Evolutionary conservation across 2,329 filamentous ascomycete genomes (phyloP), one percentile per base, ranked within the genome.

Genomic region (Hypoxylon sp.): DNA sequence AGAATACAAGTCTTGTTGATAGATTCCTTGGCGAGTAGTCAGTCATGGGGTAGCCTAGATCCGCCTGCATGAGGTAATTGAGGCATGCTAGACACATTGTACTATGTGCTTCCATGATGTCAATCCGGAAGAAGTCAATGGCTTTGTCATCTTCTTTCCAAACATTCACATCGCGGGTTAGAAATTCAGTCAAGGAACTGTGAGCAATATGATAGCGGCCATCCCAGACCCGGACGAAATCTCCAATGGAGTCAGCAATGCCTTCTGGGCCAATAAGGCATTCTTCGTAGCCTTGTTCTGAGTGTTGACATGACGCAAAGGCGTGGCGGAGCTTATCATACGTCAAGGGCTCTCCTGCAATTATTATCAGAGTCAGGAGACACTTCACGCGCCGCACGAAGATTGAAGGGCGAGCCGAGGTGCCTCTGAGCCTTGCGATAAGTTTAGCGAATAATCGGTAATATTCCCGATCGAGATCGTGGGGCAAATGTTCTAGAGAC

Each of bases 381-480:
- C 52, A 46, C 53, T 64, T 64, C 2, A 51, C 52, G 48, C 61
- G 32, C 43, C 53, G 26, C 43, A 64, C 48, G 17, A 49, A 46
- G 3, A 60, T 41, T n/a, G 61, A 64, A 22, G 47, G 61, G 5
- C 11, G 17, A n/a, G 41, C 47, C 24, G 55, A 48, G 20, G 41
- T 13, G 46, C 51, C 54, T 17, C 49, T 34, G 39, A 49, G 55
- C 44, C 17, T 48, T 11, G 7, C 17, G 6, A 32, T 48, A 32
- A 48, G 46, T 13, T 26, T 15, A 41, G 39, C 24, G 24, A 64
- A 52, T 6, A 64, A 34, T 13, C 56, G 55, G 24, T 59, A 44
- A 22, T 64, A 64, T 39, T 55, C 55, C 30, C 55, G 50, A 34
- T 64, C 60, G 20, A 64, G 28, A 20, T 59, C 51, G 11, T 53